A percentile compares a stretch with the other conserved stretches of the same genome.
Conservation (phyloP, 164 flowering plant species). For the Liquidambar formosana region DNA sequence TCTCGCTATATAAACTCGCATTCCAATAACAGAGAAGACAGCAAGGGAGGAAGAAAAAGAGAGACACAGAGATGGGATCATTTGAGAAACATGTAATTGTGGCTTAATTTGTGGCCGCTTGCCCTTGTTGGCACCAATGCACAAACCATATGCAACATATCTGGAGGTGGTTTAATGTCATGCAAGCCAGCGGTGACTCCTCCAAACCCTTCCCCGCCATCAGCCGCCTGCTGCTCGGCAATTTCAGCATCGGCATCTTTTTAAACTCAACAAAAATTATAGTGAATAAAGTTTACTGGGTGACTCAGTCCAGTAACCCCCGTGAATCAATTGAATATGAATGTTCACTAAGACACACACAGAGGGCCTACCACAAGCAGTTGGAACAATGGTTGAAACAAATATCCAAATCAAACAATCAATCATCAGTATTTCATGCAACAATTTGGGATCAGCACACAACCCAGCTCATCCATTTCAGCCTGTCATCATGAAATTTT, state of each 20-base stretch:
- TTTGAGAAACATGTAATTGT: neutral
- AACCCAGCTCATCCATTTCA: too few relatives aligned
- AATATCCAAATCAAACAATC: neutral
- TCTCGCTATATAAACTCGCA: neutral
- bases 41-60: neutral
- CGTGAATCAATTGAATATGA: neutral
- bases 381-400: neutral
- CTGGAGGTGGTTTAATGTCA: constrained; percentile 22
- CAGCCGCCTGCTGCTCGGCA: constrained; percentile 43
- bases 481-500: too few relatives aligned
- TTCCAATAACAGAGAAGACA: too few relatives aligned
- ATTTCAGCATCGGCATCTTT: constrained; percentile 15
- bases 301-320: neutral
- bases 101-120: neutral
- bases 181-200: constrained; percentile 14
- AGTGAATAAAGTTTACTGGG: neutral
- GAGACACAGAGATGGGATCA: neutral
- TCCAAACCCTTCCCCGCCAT: constrained; percentile 36
- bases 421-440: neutral
- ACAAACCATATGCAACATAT: constrained; percentile 37
- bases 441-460: neutral
- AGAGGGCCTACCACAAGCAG: too few relatives aligned
- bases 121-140: too few relatives aligned
- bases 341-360: too few relatives aligned
- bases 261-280: neutral